Evolutionary conservation across 352 stramenopile genomes (phyloP).

Genomic region (Phytophthora constricta): DNA sequence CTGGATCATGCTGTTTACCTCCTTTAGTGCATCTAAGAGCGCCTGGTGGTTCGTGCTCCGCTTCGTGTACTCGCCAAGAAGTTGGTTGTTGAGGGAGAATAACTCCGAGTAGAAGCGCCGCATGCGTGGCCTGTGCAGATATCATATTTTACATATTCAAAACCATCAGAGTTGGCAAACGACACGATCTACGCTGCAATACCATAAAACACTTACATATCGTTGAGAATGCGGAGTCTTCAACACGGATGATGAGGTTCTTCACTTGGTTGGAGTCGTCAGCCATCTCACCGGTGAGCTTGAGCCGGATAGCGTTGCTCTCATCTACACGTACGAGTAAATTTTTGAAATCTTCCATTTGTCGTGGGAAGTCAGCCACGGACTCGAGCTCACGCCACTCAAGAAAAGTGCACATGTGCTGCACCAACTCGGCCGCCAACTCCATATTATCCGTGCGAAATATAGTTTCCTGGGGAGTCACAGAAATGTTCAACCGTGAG

Average conservation of each 20-base stretch:
- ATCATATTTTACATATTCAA: no score
- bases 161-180: slow-evolving; percentile 5
- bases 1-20: slow-evolving; percentile 94
- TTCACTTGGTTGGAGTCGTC: slow-evolving; percentile 93
- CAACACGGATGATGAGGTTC: slow-evolving; percentile 89
- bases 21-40: slow-evolving; percentile 90
- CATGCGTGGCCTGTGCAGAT: slow-evolving; percentile 65
- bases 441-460: slow-evolving; percentile 89
- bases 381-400: slow-evolving; percentile 90
- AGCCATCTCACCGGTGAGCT: slow-evolving; percentile 93
- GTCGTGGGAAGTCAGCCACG: slow-evolving; percentile 82
- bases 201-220: slow-evolving; percentile 77
- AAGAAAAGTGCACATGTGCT: slow-evolving; percentile 86
- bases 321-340: slow-evolving; percentile 84
- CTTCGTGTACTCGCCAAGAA: slow-evolving; percentile 93
- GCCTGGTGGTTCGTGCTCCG: slow-evolving; percentile 92
- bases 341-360: slow-evolving; percentile 87
- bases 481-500: slow-evolving; percentile 50
- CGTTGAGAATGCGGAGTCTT: slow-evolving; percentile 92
- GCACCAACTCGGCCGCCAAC: slow-evolving; percentile 85
- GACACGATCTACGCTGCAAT: not conserved
- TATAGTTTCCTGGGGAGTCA: slow-evolving; percentile 62
- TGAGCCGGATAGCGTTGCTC: slow-evolving; percentile 88
- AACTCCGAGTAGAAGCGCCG: slow-evolving; percentile 90
- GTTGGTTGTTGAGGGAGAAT: slow-evolving; percentile 91